Percentiles rank a stretch among this genome's conserved stretches.
Conservation (phyloP, 495 filamentous ascomycete species). For the Trichocladium uniseriatum region DNA sequence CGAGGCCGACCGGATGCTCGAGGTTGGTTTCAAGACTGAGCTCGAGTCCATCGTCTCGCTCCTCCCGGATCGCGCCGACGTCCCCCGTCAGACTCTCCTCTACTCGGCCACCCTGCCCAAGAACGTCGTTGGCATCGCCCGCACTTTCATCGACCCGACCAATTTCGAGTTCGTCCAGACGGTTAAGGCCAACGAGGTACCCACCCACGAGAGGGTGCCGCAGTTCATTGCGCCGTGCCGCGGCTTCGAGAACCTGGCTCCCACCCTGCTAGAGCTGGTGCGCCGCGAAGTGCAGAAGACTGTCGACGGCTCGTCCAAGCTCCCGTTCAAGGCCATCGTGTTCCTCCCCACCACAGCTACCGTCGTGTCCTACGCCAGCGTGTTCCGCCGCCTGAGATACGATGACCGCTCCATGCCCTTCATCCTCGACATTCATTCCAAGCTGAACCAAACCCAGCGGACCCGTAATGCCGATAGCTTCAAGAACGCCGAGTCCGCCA, state of each 20-base stretch:
- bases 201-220: conserved; percentile 75
- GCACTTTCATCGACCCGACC: conserved; percentile 37
- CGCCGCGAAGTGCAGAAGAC: conserved; percentile 42
- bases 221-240: conserved; percentile 58
- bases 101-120: conserved; percentile 87
- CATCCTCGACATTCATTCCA: conserved; percentile 68
- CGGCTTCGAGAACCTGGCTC: conserved; percentile 68
- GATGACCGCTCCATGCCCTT: conserved; percentile 21
- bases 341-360: conserved; percentile 75
- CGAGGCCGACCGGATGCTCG: conserved; percentile 87
- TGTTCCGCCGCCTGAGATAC: conserved; percentile 47
- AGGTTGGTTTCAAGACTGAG: conserved; percentile 77
- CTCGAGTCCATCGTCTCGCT: conserved; percentile 57
- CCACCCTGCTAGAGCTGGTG: conserved; percentile 65
- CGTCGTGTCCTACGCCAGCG: conserved; percentile 50
- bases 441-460: conserved; percentile 58
- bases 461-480: conserved; percentile 64
- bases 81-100: conserved; percentile 78
- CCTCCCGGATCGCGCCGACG: conserved; percentile 50
- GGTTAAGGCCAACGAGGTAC: conserved; percentile 65
- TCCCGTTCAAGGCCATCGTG: conserved; percentile 87
- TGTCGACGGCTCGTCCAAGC: conserved; percentile 20
- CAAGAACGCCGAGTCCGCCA: conserved; percentile 49
- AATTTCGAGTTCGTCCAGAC: conserved; percentile 79
- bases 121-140: conserved; percentile 73